Evolutionary conservation across 305 asterid species (phyloP).

Genomic region (Fraxinus latifolia): DNA sequence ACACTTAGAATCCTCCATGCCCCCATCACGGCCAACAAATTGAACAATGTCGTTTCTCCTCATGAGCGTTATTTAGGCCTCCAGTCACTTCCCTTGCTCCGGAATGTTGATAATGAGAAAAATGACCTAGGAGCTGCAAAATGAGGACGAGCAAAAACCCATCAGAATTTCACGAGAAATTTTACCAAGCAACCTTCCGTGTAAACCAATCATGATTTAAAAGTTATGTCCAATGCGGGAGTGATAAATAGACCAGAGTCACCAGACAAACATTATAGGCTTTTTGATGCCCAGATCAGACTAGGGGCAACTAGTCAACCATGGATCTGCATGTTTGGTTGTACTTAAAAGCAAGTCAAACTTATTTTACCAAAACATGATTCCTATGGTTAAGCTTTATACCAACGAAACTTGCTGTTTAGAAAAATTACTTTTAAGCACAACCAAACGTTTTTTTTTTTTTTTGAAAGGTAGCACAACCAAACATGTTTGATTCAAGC

Average conservation of each 20-base stretch:
- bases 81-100: conserved; percentile 89
- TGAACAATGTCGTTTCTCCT: conserved; percentile 20
- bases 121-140: conserved; percentile 85
- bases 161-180: neutral
- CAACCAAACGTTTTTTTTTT: neutral
- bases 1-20: conserved; percentile 5
- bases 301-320: neutral
- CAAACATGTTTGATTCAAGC: neutral
- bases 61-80: conserved; percentile 56
- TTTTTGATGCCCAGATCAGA: neutral
- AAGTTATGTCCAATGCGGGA: neutral
- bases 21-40: conserved; percentile 17
- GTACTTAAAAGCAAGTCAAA: neutral
- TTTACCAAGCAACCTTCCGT: neutral
- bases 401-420: neutral
- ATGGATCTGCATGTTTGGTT: neutral
- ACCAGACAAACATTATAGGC: neutral
- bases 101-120: conserved; percentile 79
- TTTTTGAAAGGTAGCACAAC: too few relatives aligned
- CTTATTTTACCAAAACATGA: neutral
- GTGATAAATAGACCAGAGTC: neutral
- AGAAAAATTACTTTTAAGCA: neutral
- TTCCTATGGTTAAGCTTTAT: neutral
- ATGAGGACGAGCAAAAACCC: neutral
- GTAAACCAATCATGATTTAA: neutral